Conservation (phyloP, 257 asterid species). For the Solanum arcanum region DNA sequence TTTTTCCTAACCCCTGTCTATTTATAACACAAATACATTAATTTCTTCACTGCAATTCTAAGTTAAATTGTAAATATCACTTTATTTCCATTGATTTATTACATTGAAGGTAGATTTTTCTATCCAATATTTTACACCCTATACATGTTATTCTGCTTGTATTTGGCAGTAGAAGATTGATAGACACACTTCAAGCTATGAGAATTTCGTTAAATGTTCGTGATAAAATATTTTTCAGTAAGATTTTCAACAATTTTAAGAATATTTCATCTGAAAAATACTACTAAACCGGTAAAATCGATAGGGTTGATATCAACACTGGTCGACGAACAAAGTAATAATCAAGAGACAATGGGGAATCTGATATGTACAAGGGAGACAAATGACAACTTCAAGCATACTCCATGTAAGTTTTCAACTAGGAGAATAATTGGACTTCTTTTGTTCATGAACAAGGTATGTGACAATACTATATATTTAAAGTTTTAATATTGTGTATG, state of each 20-base stretch:
- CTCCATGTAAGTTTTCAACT: not conserved
- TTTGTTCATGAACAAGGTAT: not conserved
- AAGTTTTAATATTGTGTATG: not conserved
- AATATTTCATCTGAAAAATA: too few relatives aligned
- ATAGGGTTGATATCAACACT: not conserved
- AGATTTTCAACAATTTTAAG: not conserved
- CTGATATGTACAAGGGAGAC: not conserved
- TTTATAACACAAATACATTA: too few relatives aligned
- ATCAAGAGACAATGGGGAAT: not conserved
- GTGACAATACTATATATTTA: not conserved
- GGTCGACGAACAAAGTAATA: not conserved
- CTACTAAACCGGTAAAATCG: not conserved
- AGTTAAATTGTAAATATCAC: too few relatives aligned
- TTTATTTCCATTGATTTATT: too few relatives aligned
- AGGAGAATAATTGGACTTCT: not conserved
- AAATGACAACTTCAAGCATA: not conserved
- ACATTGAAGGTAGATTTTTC: too few relatives aligned
- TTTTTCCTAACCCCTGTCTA: not conserved
- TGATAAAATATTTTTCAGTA: too few relatives aligned
- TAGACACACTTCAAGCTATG: too few relatives aligned
- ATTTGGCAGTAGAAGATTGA: not conserved
- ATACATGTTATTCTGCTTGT: too few relatives aligned
- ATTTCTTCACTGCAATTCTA: too few relatives aligned
- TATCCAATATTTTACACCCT: too few relatives aligned
- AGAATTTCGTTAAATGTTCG: too few relatives aligned